Percentiles rank a stretch among this genome's conserved stretches.
phyloP scores from a whole-genome alignment of 345 rosid species.

The Eutrema yunnanense region DNA sequence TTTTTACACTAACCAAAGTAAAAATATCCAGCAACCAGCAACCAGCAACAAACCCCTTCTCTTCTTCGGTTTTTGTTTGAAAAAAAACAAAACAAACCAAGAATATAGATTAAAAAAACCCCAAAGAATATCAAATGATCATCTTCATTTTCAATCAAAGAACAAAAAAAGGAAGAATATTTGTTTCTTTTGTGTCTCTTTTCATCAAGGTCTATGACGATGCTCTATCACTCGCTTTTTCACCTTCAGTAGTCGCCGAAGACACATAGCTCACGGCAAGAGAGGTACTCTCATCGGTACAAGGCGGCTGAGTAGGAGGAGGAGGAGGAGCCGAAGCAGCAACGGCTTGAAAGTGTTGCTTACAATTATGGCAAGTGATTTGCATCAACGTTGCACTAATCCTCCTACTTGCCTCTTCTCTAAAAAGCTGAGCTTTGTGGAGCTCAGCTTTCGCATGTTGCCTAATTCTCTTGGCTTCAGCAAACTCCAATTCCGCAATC shows the following conservation, averaged over 20 bases:
- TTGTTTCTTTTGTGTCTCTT: not conserved
- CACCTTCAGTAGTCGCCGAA: constrained; percentile 28
- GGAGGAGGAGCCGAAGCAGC: constrained; percentile 16
- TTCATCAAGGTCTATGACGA: constrained; percentile 15
- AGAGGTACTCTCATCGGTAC: constrained; percentile 28
- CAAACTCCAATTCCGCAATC: constrained; percentile 74
- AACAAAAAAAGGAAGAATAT: constrained; percentile 8
- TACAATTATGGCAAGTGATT: constrained; percentile 79
- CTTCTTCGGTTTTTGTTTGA: constrained; percentile 23
- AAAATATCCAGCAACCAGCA: constrained; percentile 1
- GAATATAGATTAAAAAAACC: not conserved
- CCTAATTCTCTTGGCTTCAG: constrained; percentile 77
- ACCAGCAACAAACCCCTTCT: not conserved
- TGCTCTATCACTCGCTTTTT: constrained; percentile 32
- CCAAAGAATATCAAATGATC: constrained; percentile 14
- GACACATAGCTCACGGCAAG: constrained; percentile 27
- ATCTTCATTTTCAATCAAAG: constrained; percentile 14
- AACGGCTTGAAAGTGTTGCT: constrained; percentile 49
- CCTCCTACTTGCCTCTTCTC: constrained; percentile 62
- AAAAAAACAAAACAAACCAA: constrained; percentile 18
- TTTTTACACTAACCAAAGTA: constrained; percentile 9
- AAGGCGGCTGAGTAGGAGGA: constrained; percentile 12
- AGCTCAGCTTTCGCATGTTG: constrained; percentile 84
- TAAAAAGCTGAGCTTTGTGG: constrained; percentile 58
- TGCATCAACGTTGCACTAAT: constrained; percentile 58